A percentile compares a stretch with the other conserved stretches of the same genome.
Evolutionary conservation across 129 eudicot genomes (phyloP).

Genomic region (Deinandra increscens): DNA sequence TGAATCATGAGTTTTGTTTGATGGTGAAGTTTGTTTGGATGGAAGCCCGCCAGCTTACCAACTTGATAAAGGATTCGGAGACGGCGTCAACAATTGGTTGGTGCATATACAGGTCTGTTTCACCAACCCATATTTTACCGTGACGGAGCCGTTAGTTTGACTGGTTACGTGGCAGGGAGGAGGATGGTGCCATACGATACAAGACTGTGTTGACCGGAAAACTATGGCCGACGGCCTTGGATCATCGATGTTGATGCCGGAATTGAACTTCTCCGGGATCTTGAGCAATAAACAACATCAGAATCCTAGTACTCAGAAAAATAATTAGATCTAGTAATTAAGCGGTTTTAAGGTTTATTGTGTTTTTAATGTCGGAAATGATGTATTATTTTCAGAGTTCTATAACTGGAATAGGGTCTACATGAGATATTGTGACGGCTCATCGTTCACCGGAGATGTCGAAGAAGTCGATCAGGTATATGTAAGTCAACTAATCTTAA

Average conservation of each 20-base stretch:
- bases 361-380: background rate
- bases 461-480: constrained; percentile 47
- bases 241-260: constrained; percentile 42
- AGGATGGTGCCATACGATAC: constrained; percentile 47
- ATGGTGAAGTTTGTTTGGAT: constrained; percentile 55
- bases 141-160: too few species aligned
- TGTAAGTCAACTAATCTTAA: background rate
- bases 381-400: constrained; percentile 42
- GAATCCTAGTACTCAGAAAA: constrained; percentile 41
- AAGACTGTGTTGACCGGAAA: constrained; percentile 38
- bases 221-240: constrained; percentile 37
- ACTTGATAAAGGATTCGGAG: constrained; percentile 40
- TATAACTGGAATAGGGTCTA: constrained; percentile 59
- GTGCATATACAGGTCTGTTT: constrained; percentile 60
- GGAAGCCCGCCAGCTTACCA: constrained; percentile 63
- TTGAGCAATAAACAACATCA: constrained; percentile 36
- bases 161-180: constrained; percentile 36
- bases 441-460: constrained; percentile 59
- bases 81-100: constrained; percentile 51
- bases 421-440: constrained; percentile 61
- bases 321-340: too few species aligned
- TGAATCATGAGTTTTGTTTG: background rate
- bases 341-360: background rate
- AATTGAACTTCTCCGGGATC: constrained; percentile 40
- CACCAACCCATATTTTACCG: too few species aligned